Evolutionary conservation across 495 filamentous ascomycete genomes (phyloP), one percentile per base, ranked within the genome.

Genomic region (Trichodelitschia bisporula): DNA sequence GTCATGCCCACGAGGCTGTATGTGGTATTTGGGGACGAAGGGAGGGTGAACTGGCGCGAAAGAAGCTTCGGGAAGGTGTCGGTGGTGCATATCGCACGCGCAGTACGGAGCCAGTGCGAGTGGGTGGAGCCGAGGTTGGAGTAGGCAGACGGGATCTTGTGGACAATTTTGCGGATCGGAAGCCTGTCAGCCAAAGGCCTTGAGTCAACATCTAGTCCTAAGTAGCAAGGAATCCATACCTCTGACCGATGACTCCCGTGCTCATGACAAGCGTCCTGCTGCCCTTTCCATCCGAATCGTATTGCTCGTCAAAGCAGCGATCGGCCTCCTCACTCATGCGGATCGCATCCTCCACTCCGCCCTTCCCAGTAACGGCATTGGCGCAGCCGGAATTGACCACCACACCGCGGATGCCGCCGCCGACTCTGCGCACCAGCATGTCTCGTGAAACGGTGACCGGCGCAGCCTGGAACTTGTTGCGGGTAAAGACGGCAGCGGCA

Each of bases 51-150:
- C 3, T 65, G 69, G 34, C 62, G 65, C 13, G 83, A 92, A 34
- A 77, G 57, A 35, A 99, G 70, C 56, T 99, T 99, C 37, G 89
- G 86, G 56, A 99, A 99, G 17, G 89, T 99, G 53, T 99, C 89
- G 17, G 86, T 99, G 11, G 86, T 99, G 58, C 83, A 93, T 51
- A 99, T 99, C 15, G 86, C 82, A 43, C 72, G 74, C 29, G 89
- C 89, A 29, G 76, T 71, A 17, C 56, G 57, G 25, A 95, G 57
- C 83, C 83, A 99, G 51, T 80, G 63, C 31, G 75, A 64, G 52
- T 95, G 83, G 5, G 69, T 64, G 15, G 62, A 58, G 32, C 68
- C 72, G 31, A 90, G 65, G 30, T 58, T 59, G 27, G 55, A 47
- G 46, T 78, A 60, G 2, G 74, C 84, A 8, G 61, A 60, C 2